Evolutionary conservation across 371 early-diverging fungal species (phyloP).

Genomic region (Blakeslea trispora): DNA sequence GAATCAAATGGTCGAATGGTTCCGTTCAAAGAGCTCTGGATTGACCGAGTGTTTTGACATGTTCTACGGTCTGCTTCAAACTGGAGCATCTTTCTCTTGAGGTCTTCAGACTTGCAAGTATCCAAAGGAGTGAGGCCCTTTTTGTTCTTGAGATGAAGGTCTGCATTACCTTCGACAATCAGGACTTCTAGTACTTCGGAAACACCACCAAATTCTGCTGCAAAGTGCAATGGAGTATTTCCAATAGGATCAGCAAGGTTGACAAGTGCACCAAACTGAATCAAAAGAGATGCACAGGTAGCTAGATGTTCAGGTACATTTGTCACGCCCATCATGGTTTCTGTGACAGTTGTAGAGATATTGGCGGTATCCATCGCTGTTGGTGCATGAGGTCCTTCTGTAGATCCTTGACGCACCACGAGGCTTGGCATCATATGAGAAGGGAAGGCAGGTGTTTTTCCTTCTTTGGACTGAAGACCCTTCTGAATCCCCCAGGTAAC

Average conservation of each 20-base stretch:
- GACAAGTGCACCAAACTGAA: constrained; percentile 61
- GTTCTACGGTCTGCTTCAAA: constrained; percentile 38
- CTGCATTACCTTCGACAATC: constrained; percentile 49
- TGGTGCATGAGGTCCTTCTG: no score
- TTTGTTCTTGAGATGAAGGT: constrained; percentile 50
- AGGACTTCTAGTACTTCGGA: constrained; percentile 57
- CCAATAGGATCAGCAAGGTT: constrained; percentile 65
- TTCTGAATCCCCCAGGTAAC: constrained; percentile 51
- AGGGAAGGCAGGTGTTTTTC: constrained; percentile 3
- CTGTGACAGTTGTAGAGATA: no score
- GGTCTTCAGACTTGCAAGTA: constrained; percentile 43
- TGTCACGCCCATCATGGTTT: not conserved
- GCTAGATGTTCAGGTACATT: constrained; percentile 46
- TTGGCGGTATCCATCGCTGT: no score
- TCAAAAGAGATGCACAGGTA: constrained; percentile 51
- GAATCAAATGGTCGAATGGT: constrained; percentile 46
- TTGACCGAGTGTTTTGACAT: constrained; percentile 20
- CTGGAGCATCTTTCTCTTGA: constrained; percentile 10
- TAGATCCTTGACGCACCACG: no score
- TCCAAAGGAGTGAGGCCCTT: constrained; percentile 57
- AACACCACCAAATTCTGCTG: constrained; percentile 62
- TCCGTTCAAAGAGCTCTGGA: constrained; percentile 26
- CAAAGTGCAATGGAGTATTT: constrained; percentile 71
- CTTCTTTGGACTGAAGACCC: constrained; percentile 17
- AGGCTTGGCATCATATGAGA: not conserved